Conservation (phyloP, 164 flowering plant species). For the Nelumbo lutea region DNA sequence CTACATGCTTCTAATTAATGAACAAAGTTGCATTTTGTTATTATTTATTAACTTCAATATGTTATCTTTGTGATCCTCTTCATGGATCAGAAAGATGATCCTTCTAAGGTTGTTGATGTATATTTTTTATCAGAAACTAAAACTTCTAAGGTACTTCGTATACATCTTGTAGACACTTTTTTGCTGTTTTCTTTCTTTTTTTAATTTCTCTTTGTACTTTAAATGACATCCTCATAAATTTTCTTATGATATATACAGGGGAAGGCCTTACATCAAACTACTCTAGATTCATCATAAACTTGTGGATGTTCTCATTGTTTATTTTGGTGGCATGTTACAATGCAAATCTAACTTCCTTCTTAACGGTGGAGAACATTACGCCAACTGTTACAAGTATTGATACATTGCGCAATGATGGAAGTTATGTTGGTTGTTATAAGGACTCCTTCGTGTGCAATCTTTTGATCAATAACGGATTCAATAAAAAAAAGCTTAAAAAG, state of each 20-base stretch:
- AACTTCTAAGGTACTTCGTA: too few species aligned
- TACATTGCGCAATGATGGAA: neutral
- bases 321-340: neutral
- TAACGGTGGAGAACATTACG: neutral
- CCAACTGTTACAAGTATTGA: neutral
- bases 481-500: neutral
- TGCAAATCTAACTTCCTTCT: conserved; percentile 7
- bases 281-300: neutral
- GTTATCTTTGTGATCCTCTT: too few species aligned
- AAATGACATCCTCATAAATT: neutral
- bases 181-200: neutral
- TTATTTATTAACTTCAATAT: too few species aligned
- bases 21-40: too few species aligned
- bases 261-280: conserved; percentile 4
- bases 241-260: neutral
- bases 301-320: conserved; percentile 7
- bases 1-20: too few species aligned
- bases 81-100: too few species aligned
- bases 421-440: conserved; percentile 7
- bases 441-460: conserved; percentile 7
- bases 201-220: neutral
- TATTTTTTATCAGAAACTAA: too few species aligned
- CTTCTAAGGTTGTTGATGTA: too few species aligned
- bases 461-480: neutral
- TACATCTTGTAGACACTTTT: too few species aligned